These are phyloP conservation scores for Pycnococcus provasolii DNA, from an alignment of 139 green algal species.

Conservation along the genomic window DNA sequence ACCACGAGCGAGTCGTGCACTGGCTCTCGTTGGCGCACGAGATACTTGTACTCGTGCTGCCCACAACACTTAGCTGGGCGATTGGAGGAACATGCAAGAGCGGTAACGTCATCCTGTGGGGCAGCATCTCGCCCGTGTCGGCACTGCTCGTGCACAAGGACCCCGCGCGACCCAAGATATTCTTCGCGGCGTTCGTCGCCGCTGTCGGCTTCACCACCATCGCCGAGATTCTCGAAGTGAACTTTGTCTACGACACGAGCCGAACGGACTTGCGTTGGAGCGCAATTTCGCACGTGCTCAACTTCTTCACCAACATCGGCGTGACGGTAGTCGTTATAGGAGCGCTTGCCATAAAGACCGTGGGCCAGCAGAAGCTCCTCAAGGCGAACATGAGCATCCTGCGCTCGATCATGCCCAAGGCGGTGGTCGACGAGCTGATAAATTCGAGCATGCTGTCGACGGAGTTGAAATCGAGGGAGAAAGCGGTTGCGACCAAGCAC, in stretches of 20 bases:
- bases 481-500: too few species aligned
- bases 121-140: not conserved
- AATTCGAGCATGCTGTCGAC: not conserved
- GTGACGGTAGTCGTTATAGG: not conserved
- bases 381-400: not conserved
- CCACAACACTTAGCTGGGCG: not conserved
- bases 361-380: not conserved
- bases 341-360: not conserved
- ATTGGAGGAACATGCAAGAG: not conserved
- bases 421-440: not conserved
- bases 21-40: not conserved
- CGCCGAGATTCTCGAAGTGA: not conserved
- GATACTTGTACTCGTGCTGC: not conserved
- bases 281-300: not conserved
- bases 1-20: not conserved
- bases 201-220: not conserved
- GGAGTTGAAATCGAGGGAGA: too few species aligned
- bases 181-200: not conserved
- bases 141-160: not conserved
- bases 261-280: not conserved
- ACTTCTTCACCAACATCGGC: not conserved
- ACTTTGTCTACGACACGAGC: not conserved
- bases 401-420: not conserved
- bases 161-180: not conserved
- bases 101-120: not conserved